A percentile compares a stretch with the other conserved stretches of the same genome.
Evolutionary conservation across 2,329 filamentous ascomycete genomes (phyloP).

Genomic region (Arthrobotrys musiformis): DNA sequence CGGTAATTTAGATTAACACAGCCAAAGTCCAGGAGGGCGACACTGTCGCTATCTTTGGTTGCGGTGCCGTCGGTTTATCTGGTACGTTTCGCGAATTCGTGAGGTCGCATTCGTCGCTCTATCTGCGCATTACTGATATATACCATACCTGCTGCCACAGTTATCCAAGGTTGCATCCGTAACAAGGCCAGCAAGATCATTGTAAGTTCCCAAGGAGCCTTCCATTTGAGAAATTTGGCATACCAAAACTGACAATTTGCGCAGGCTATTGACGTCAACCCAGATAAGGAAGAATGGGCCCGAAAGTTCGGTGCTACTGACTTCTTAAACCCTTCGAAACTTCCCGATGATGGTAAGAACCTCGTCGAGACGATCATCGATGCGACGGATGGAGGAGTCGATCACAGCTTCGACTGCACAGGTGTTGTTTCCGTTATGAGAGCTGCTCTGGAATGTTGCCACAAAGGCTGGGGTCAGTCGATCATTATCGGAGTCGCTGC

Average conservation of each 20-base stretch:
- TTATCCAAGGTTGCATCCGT: slow-evolving; percentile 91
- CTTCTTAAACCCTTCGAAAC: slow-evolving; percentile 82
- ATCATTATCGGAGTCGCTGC: slow-evolving; percentile 98
- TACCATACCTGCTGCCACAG: slow-evolving; percentile 64
- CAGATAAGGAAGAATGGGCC: slow-evolving; percentile 88
- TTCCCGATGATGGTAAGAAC: slow-evolving; percentile 67
- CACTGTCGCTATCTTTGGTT: slow-evolving; percentile 91
- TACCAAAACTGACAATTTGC: slow-evolving; percentile 5
- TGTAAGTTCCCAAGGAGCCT: slow-evolving; percentile 67
- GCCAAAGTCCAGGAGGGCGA: slow-evolving; percentile 90
- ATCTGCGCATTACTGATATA: background rate
- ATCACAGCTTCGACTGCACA: slow-evolving; percentile 99
- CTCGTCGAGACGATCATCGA: slow-evolving; percentile 94
- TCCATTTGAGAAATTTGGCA: slow-evolving; percentile 3
- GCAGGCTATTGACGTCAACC: slow-evolving; percentile 77
- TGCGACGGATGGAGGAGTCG: slow-evolving; percentile 97
- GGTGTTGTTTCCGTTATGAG: slow-evolving; percentile 97
- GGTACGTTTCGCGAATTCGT: slow-evolving; percentile 23
- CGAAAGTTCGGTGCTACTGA: slow-evolving; percentile 95
- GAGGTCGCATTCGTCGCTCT: background rate
- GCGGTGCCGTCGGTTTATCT: slow-evolving; percentile 92
- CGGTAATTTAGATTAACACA: slow-evolving; percentile 70
- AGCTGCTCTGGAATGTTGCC: slow-evolving; percentile 93
- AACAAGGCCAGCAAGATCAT: slow-evolving; percentile 84
- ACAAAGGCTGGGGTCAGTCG: slow-evolving; percentile 99